A percentile compares a stretch with the other conserved stretches of the same genome.
Evolutionary conservation across 345 rosid genomes (phyloP).

Genomic region (Boechera stricta): DNA sequence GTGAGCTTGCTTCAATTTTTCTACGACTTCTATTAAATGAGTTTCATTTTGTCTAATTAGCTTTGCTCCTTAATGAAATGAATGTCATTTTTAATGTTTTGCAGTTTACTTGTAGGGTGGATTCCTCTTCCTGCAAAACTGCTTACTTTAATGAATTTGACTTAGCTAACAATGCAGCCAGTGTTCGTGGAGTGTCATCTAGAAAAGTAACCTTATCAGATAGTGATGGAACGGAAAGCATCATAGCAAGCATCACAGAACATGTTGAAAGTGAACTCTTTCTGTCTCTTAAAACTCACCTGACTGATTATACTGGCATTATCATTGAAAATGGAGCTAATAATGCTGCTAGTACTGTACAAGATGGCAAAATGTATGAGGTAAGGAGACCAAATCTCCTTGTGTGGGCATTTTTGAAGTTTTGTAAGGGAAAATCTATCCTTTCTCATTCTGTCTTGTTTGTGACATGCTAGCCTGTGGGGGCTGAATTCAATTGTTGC

Average conservation of each 20-base stretch:
- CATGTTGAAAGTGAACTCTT: slow-evolving; percentile 67
- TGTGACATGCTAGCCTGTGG: slow-evolving; percentile 27
- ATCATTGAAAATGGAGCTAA: slow-evolving; percentile 62
- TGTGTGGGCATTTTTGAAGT: neutral
- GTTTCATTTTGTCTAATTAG: slow-evolving; percentile 1
- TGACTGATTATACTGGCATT: slow-evolving; percentile 54
- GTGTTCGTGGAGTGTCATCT: slow-evolving; percentile 33
- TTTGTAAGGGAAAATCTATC: slow-evolving; percentile 1
- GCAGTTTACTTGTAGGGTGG: slow-evolving; percentile 51
- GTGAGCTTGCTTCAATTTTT: slow-evolving; percentile 31
- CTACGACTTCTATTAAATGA: neutral
- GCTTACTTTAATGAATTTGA: slow-evolving; percentile 60
- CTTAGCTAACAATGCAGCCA: slow-evolving; percentile 38
- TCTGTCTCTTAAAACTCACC: slow-evolving; percentile 53
- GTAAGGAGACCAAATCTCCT: slow-evolving; percentile 39
- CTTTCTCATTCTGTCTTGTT: slow-evolving; percentile 22
- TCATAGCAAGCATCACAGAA: slow-evolving; percentile 52
- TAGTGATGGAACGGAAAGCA: slow-evolving; percentile 35
- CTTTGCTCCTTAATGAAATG: slow-evolving; percentile 19
- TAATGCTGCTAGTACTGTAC: slow-evolving; percentile 43
- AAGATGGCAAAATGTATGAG: slow-evolving; percentile 49
- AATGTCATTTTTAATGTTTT: slow-evolving; percentile 44
- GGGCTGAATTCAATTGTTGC: slow-evolving; percentile 32
- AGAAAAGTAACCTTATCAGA: slow-evolving; percentile 37
- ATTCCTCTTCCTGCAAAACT: slow-evolving; percentile 45